phyloP scores from a whole-genome alignment of 129 eudicot genomes.

The Lactuca sativa region DNA sequence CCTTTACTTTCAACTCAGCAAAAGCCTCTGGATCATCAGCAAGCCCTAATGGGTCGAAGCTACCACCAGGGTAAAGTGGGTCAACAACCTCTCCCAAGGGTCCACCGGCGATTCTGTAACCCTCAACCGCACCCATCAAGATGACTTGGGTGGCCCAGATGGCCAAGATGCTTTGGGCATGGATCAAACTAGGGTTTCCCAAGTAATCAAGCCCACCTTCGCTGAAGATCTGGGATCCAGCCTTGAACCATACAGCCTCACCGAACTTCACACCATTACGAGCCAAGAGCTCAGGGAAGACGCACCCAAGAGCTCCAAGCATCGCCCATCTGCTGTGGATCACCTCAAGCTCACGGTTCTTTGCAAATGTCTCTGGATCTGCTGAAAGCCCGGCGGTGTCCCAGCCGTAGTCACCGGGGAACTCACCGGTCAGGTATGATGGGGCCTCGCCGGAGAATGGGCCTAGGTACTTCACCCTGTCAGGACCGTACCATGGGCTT shows the following conservation, averaged over 20 bases:
- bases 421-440: neutral
- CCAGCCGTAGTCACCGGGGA: neutral
- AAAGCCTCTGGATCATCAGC: neutral
- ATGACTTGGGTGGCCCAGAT: constrained; percentile 11
- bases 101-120: neutral
- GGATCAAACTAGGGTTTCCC: constrained; percentile 65
- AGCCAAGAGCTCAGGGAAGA: constrained; percentile 52
- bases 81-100: neutral
- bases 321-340: neutral
- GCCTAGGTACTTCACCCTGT: neutral
- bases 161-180: constrained; percentile 11
- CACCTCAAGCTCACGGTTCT: constrained; percentile 9
- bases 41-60: neutral
- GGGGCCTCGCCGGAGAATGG: neutral
- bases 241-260: constrained; percentile 66
- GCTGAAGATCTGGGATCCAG: constrained; percentile 28
- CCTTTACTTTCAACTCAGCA: neutral
- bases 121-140: constrained; percentile 12
- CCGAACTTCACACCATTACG: constrained; percentile 49
- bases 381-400: neutral
- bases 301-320: constrained; percentile 25
- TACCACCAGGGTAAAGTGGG: neutral
- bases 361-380: neutral
- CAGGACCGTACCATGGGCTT: neutral
- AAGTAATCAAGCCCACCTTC: constrained; percentile 70